Evolutionary conservation across 73 alveolate genomes (phyloP).

Genomic region (Tetrahymena malaccensis): DNA sequence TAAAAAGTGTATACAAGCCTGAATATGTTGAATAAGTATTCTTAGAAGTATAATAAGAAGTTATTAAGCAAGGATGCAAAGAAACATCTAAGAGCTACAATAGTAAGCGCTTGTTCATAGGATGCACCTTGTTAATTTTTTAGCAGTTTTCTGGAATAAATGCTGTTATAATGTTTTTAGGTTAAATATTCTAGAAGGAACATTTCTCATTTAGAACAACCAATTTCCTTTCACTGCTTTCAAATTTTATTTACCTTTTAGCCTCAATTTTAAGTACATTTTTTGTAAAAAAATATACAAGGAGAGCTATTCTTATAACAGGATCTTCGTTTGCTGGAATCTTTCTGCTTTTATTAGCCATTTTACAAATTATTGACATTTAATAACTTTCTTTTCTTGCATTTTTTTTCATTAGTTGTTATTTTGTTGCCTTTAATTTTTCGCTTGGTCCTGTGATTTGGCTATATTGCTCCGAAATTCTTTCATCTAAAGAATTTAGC

Average conservation of each 20-base stretch:
- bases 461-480: constrained; percentile 19
- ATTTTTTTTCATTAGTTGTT: not conserved
- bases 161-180: not conserved
- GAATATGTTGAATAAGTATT: not conserved
- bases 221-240: not conserved
- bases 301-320: not conserved
- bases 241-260: not conserved
- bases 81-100: not conserved
- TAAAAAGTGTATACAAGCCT: not conserved
- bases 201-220: not conserved
- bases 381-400: not conserved
- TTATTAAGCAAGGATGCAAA: not conserved
- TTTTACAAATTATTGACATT: not conserved
- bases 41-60: not conserved
- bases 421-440: constrained; percentile 25
- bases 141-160: not conserved
- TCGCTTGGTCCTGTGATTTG: constrained; percentile 34
- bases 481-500: not conserved
- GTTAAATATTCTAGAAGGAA: not conserved
- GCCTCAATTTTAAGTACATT: not conserved
- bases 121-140: not conserved
- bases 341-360: not conserved
- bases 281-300: not conserved
- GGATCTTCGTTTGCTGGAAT: constrained; percentile 8
- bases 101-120: not conserved